These are phyloP conservation scores for Tetraselmis chui DNA, from an alignment of 139 green algal species.

Conservation along the genomic window DNA sequence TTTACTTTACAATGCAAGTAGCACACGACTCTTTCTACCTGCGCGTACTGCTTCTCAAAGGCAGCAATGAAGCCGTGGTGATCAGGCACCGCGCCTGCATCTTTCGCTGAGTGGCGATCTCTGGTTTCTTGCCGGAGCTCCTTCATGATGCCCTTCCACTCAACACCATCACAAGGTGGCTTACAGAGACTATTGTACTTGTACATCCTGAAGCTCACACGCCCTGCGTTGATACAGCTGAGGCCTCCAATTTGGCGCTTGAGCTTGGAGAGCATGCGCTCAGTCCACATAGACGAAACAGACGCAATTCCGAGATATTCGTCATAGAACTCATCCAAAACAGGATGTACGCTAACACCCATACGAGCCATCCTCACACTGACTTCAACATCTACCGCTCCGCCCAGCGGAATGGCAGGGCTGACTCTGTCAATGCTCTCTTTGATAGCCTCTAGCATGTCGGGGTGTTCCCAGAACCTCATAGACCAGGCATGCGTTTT, in stretches of 20 bases:
- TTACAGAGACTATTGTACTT: neutral
- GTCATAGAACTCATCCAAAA: neutral
- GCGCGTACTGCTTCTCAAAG: neutral
- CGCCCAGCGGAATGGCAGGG: neutral
- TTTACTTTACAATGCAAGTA: neutral
- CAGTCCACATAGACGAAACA: neutral
- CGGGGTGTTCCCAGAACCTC: neutral
- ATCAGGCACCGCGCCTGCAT: neutral
- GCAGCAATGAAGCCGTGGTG: neutral
- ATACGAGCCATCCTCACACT: neutral
- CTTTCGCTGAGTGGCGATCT: neutral
- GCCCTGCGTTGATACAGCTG: neutral
- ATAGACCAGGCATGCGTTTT: neutral
- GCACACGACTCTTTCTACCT: neutral
- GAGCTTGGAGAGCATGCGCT: neutral
- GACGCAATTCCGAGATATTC: neutral
- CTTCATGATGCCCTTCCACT: neutral
- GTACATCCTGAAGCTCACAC: neutral
- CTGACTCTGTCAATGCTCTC: neutral
- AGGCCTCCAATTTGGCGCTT: neutral
- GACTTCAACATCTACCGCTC: neutral
- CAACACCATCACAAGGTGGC: neutral
- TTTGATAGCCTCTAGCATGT: neutral
- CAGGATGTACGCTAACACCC: neutral
- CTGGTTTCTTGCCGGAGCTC: neutral